These are phyloP conservation scores for Podosphaera fusca DNA, from an alignment of 2,329 filamentous ascomycete genomes.

Conservation along the genomic window DNA sequence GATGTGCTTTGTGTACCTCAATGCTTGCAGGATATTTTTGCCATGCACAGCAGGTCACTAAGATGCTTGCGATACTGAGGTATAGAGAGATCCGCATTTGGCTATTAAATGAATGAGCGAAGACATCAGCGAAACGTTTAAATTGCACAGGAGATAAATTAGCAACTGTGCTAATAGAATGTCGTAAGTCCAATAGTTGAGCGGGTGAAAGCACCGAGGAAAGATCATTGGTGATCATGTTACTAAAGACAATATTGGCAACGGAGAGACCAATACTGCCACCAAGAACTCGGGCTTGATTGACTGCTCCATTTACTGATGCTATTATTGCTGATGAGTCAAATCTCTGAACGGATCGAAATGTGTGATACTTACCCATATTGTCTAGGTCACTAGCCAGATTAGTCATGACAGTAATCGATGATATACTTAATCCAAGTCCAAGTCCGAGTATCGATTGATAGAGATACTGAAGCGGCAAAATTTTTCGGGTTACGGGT, in stretches of 20 bases:
- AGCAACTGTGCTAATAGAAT: background rate
- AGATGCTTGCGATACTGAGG: background rate
- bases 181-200: background rate
- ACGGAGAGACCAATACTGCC: slow-evolving; percentile 33
- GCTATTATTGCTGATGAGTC: background rate
- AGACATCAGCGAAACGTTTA: background rate
- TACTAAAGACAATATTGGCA: slow-evolving; percentile 30
- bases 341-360: background rate
- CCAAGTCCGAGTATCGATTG: slow-evolving; percentile 1
- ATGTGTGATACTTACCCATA: background rate
- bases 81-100: slow-evolving; percentile 1
- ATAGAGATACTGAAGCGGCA: background rate
- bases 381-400: background rate
- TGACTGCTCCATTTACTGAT: slow-evolving; percentile 16
- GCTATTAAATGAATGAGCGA: background rate
- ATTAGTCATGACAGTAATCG: slow-evolving; percentile 1
- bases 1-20: background rate
- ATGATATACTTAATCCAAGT: background rate
- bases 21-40: slow-evolving; percentile 1
- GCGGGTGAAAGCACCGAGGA: background rate
- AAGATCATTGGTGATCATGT: background rate
- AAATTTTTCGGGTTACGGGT: background rate
- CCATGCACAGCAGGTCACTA: background rate
- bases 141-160: background rate
- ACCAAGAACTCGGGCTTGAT: slow-evolving; percentile 34